A percentile compares a stretch with the other conserved stretches of the same genome.
Conservation (phyloP, 2,329 filamentous ascomycete genomes). For the Fusarium aywerte region DNA sequence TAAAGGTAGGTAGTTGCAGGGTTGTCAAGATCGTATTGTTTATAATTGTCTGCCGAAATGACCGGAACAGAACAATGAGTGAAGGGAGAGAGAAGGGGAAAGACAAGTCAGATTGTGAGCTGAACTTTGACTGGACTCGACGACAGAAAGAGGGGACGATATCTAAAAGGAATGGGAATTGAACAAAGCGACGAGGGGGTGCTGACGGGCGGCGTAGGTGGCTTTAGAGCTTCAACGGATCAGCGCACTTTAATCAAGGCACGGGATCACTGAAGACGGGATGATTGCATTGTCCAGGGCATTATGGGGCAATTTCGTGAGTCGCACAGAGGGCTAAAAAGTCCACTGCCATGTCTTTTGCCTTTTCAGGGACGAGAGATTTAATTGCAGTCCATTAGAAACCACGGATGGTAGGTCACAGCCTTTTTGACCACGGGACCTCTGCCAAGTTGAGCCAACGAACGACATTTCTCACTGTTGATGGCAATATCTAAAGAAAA, state of each 20-base stretch:
- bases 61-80: constrained; percentile 16
- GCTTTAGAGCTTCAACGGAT: constrained; percentile 35
- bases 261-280: constrained; percentile 36
- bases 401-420: not conserved
- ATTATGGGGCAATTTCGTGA: constrained; percentile 32
- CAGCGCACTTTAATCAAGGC: constrained; percentile 42
- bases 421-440: constrained; percentile 33
- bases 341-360: constrained; percentile 8
- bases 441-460: constrained; percentile 17
- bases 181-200: constrained; percentile 20
- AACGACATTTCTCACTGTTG: constrained; percentile 14
- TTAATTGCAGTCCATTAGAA: constrained; percentile 34
- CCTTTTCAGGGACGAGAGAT: constrained; percentile 35
- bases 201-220: constrained; percentile 35
- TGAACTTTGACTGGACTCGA: not conserved
- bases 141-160: constrained; percentile 1
- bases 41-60: constrained; percentile 31
- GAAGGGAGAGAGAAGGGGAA: constrained; percentile 17
- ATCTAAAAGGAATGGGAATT: constrained; percentile 10
- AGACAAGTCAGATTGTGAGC: constrained; percentile 6
- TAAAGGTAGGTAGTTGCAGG: constrained; percentile 14
- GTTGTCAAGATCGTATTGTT: constrained; percentile 22
- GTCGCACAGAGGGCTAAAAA: constrained; percentile 15
- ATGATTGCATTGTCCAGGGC: constrained; percentile 36
- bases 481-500: constrained; percentile 9